phyloP scores from a whole-genome alignment of 805 yeast genomes.

The Lipomyces spencermartinsiae region DNA sequence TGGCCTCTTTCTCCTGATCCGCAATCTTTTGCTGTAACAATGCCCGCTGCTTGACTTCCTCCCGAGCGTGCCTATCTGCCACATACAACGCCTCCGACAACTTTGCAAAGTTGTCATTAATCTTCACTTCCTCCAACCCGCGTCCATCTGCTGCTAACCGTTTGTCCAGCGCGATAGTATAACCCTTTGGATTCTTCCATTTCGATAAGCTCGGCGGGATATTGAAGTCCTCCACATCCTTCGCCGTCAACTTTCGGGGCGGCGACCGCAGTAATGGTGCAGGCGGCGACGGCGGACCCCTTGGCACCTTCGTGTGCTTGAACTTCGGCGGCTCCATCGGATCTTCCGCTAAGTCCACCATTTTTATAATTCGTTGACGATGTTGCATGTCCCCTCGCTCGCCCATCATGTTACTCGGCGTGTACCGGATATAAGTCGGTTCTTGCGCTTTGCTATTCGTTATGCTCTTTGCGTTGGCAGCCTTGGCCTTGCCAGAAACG shows the following conservation, averaged over 20 bases:
- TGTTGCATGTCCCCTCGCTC: conserved; percentile 41
- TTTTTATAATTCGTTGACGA: conserved; percentile 60
- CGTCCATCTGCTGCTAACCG: conserved; percentile 64
- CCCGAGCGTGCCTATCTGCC: conserved; percentile 68
- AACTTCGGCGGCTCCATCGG: conserved; percentile 86
- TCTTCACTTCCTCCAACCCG: conserved; percentile 48
- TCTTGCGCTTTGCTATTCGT: conserved; percentile 43
- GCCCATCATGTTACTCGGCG: conserved; percentile 50
- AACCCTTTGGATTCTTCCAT: conserved; percentile 95
- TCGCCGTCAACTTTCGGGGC: conserved; percentile 61
- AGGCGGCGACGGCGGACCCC: conserved; percentile 70
- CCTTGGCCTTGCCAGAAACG: conserved; percentile 48
- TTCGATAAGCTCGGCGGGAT: conserved; percentile 92
- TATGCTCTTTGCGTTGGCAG: conserved; percentile 49
- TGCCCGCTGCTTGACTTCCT: conserved; percentile 59
- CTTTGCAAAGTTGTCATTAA: conserved; percentile 64
- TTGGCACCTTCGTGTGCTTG: conserved; percentile 72
- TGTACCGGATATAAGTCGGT: conserved; percentile 55
- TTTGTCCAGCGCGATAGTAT: conserved; percentile 79
- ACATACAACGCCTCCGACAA: conserved; percentile 73
- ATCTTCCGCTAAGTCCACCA: conserved; percentile 72
- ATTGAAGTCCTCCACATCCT: conserved; percentile 80
- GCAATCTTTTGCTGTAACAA: conserved; percentile 57
- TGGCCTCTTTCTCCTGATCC: conserved; percentile 56
- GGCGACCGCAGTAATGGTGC: conserved; percentile 64